Base-by-base conservation (phyloP, 192 early-diverging fungal genomes). In the Dimargaris verticillata region DNA sequence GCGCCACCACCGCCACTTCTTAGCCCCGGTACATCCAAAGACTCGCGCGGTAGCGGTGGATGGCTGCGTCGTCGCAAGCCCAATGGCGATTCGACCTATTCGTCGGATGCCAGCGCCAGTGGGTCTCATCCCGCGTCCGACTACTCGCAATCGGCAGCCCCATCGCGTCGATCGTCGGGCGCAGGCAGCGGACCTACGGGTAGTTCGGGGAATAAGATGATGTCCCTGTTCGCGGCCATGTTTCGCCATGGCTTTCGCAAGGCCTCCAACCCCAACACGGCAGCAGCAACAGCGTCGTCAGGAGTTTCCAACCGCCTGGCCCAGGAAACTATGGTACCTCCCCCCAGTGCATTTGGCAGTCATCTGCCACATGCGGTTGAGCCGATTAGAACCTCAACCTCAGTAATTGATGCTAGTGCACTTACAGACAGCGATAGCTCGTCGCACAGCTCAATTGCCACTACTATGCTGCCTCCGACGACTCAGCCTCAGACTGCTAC, bases 151-250 rank as follows among this genome's bases (percentile, higher is more conserved):
- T 38, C 33, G 2, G 33, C 33, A 2, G 33, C 7, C 33, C 33
- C 33, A 7, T 38, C 33, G 33, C 33, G 33, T 2, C 33, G 33
- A 7, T 38, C 33, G 33, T 38, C 33, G 33, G 33, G 33, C 33
- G 33, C 33, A 7, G 33, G 33, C 33, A 38, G 33, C 7, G 33
- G 33, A 7, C 33, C 33, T 7, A 38, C 58, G 43, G 59, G 64
- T 14, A 65, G 71, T 50, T 65, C 75, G 12, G 71, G 77, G n/a
- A 80, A 70, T 12, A 80, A 80, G 54, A 76, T 87, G 29, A 81
- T 89, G 18, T 89, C 85, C 4, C 64, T 89, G 45, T 89, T 89
- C 70, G 74, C 78, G 38, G 88, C 83, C 3, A 59, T 89, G 60
- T 74, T 89, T 58, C 47, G 60, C 44, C 58, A 69, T 65, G 41